These are phyloP conservation scores for Hippophae gyantsensis DNA, from an alignment of 306 rosid genomes.

Conservation along the genomic window DNA sequence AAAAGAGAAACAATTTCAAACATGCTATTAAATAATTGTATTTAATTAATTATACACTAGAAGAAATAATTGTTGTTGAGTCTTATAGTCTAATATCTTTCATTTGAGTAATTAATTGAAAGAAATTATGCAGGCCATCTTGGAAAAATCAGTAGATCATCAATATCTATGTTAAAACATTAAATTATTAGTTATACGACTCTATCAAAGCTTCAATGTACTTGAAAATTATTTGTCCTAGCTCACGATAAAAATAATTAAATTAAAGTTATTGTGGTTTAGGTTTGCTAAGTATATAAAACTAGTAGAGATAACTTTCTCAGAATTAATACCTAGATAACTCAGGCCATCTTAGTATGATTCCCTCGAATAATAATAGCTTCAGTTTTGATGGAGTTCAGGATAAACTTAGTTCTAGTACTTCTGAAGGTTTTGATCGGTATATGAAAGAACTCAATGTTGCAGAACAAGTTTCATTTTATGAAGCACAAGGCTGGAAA, in stretches of 20 bases:
- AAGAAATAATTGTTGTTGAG: too few species aligned
- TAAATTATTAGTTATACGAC: background rate
- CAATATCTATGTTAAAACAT: background rate
- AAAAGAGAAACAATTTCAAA: too few species aligned
- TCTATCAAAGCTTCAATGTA: background rate
- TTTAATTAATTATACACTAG: too few species aligned
- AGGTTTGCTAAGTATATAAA: too few species aligned
- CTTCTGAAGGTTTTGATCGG: constrained; percentile 17
- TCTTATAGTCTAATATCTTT: too few species aligned
- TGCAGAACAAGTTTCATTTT: constrained; percentile 13
- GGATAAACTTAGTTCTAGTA: constrained; percentile 24
- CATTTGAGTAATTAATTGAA: background rate
- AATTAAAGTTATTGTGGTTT: too few species aligned
- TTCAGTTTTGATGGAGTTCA: constrained; percentile 16
- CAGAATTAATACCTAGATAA: too few species aligned
- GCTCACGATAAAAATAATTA: too few species aligned
- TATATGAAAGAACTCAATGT: constrained; percentile 8
- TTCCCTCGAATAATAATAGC: constrained; percentile 12
- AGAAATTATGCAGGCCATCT: constrained; percentile 22
- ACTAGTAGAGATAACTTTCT: too few species aligned
- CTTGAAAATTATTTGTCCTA: too few species aligned
- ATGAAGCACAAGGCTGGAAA: constrained; percentile 15
- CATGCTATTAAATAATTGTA: too few species aligned
- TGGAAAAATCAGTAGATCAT: constrained; percentile 18
- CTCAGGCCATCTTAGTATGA: background rate